Evolutionary conservation across 805 yeast species (phyloP), one percentile per base, ranked within the genome.

Genomic region (Kuraishia ogatae): DNA sequence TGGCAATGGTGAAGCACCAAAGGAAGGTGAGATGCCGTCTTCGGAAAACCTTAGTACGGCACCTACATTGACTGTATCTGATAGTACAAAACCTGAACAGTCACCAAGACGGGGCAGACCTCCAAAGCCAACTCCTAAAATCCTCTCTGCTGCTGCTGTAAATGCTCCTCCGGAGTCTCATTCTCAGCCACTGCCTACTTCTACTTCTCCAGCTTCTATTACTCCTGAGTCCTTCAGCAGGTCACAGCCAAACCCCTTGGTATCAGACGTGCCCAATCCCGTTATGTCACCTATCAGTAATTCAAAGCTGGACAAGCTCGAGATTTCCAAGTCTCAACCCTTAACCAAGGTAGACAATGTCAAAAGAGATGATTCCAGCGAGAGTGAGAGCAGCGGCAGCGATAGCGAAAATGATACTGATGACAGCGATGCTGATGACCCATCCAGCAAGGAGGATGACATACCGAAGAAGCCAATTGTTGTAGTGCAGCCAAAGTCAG

Each of bases 351-450:
- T 17, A 35, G 17, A 3, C 4, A 17, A 3, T 15, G 13, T 15
- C 17, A 35, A 8, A 3, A 35, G 13, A 17, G 20, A 29, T 49
- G 35, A 35, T 50, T 55, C 39, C 19, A 54, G 50, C 39, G 55
- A 48, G 48, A 48, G 56, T 46, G 53, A 23, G 10, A 55, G 57
- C 24, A 50, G 50, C 20, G 28, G 53, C 19, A 53, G 54, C 24
- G 52, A 26, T 43, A 39, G 52, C 23, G 54, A 47, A 6, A 54
- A 24, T 28, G 46, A 49, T n/a, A 49, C 48, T 35, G 51, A 39
- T 22, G 26, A 28, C 29, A 22, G 22, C 7, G 53, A 50, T 52
- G 55, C 39, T 20, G 48, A 21, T 22, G 24, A 49, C 21, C 57
- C 53, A 48, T 15, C 49, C 19, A 21, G 20, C 46, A 50, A 28